Conservation (phyloP, 1,284 basidiomycete species). For the Stygiomarasmius scandens region DNA sequence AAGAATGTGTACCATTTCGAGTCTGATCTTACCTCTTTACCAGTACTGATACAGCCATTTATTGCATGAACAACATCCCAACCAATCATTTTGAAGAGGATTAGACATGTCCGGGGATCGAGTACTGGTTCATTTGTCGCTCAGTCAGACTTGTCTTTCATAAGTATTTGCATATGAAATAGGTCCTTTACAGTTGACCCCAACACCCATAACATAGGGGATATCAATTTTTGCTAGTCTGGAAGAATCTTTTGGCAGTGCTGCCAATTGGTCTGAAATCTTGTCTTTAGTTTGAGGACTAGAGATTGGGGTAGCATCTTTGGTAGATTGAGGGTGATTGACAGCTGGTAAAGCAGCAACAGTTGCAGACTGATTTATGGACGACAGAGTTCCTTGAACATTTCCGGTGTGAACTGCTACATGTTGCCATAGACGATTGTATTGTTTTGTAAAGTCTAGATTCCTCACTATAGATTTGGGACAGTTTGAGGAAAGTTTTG, state of each 20-base stretch:
- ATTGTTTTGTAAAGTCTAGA: constrained; percentile 95
- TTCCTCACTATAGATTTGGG: constrained; percentile 8
- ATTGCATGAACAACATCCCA: constrained; percentile 84
- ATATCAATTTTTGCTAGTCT: constrained; percentile 69
- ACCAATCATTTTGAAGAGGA: constrained; percentile 93
- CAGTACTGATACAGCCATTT: constrained; percentile 93
- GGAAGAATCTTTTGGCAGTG: constrained; percentile 71
- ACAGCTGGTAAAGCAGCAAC: constrained; percentile 72
- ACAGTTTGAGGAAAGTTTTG: not conserved
- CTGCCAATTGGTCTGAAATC: constrained; percentile 68
- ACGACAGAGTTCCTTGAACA: constrained; percentile 57
- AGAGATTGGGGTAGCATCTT: constrained; percentile 18
- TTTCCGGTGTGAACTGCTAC: constrained; percentile 72
- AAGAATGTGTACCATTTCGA: constrained; percentile 5
- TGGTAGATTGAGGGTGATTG: constrained; percentile 56
- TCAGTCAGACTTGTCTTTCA: constrained; percentile 92
- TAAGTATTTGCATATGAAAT: constrained; percentile 81
- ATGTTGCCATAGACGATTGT: constrained; percentile 89
- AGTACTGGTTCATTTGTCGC: constrained; percentile 95
- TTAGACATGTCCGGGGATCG: constrained; percentile 87
- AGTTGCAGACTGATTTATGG: constrained; percentile 46
- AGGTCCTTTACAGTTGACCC: constrained; percentile 88
- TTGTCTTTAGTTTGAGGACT: constrained; percentile 47
- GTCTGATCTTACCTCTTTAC: constrained; percentile 79
- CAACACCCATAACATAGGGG: constrained; percentile 79